phyloP scores from a whole-genome alignment of 305 asterid genomes.

The Solanum hybrid region DNA sequence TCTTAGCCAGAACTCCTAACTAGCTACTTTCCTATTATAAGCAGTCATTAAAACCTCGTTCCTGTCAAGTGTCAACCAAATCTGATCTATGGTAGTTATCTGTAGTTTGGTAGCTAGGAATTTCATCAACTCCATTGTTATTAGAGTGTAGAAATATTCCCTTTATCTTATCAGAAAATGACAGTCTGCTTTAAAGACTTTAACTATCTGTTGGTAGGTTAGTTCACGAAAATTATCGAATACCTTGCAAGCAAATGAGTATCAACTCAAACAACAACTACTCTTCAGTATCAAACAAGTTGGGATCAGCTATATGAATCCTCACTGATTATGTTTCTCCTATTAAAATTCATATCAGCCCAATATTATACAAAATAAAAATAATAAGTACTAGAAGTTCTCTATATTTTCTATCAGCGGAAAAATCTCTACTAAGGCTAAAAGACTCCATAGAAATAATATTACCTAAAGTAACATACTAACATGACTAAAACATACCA shows the following conservation, averaged over 20 bases:
- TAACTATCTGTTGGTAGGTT: neutral
- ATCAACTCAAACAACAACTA: neutral
- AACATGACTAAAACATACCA: neutral
- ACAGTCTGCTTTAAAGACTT: neutral
- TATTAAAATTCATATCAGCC: neutral
- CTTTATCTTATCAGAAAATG: neutral
- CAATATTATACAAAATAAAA: neutral
- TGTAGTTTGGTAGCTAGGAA: neutral
- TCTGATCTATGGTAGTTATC: neutral
- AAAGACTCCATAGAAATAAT: neutral
- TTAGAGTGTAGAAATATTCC: neutral
- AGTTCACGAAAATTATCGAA: neutral
- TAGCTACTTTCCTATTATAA: neutral
- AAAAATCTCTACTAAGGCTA: neutral
- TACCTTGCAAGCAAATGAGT: neutral
- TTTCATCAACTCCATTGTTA: neutral
- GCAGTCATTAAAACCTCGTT: neutral
- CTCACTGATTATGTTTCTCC: neutral
- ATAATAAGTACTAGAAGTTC: neutral
- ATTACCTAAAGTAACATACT: neutral
- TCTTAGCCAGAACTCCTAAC: neutral
- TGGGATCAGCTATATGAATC: neutral
- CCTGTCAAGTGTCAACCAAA: neutral
- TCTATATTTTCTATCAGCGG: neutral
- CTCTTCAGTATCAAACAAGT: neutral